A percentile compares a stretch with the other conserved stretches of the same genome.
phyloP scores from a whole-genome alignment of 805 yeast genomes.

The Candida railenensis region DNA sequence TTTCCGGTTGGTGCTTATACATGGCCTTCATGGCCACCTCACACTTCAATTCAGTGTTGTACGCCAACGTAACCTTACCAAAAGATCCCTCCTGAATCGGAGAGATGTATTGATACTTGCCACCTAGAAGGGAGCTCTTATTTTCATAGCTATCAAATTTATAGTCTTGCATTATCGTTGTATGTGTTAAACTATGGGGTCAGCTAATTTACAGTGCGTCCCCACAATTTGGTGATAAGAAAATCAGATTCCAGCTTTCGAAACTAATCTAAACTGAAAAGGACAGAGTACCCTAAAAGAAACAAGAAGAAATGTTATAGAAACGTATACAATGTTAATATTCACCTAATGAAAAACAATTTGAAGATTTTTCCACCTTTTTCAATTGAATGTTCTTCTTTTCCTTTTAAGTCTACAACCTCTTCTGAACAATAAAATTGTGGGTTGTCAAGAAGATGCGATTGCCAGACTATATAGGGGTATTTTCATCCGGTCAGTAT shows the following conservation, averaged over 20 bases:
- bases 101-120: constrained; percentile 42
- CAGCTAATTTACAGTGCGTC: background rate
- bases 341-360: background rate
- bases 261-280: background rate
- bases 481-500: background rate
- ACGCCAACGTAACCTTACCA: constrained; percentile 58
- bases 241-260: background rate
- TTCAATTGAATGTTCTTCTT: background rate
- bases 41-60: constrained; percentile 29
- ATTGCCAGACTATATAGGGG: background rate
- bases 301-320: background rate
- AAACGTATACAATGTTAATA: too few relatives aligned
- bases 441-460: background rate
- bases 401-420: background rate
- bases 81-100: constrained; percentile 59
- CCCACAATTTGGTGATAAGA: background rate
- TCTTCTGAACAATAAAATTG: background rate
- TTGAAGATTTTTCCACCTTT: background rate
- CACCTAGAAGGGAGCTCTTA: constrained; percentile 22
- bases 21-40: constrained; percentile 57
- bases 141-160: constrained; percentile 14
- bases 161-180: constrained; percentile 1
- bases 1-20: constrained; percentile 43
- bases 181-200: background rate
- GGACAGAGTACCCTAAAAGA: background rate